Evolutionary conservation across 2,329 filamentous ascomycete species (phyloP).

Genomic region (Botrytis elliptica): DNA sequence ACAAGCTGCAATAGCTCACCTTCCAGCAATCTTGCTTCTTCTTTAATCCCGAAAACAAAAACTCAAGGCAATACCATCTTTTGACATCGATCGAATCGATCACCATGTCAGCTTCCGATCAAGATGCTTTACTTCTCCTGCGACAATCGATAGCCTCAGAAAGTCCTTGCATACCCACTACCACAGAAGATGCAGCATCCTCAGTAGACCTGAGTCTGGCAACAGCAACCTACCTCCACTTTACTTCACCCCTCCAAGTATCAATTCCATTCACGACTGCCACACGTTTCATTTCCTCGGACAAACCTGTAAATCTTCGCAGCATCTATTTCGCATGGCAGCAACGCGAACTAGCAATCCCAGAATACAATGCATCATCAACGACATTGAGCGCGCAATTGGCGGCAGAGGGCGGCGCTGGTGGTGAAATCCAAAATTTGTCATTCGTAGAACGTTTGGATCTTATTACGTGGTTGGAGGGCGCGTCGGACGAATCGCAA

Average conservation of each 20-base stretch:
- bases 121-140: slow-evolving; percentile 79
- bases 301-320: slow-evolving; percentile 75
- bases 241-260: slow-evolving; percentile 60
- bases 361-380: slow-evolving; percentile 85
- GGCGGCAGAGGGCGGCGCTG: slow-evolving; percentile 49
- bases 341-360: slow-evolving; percentile 85
- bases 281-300: slow-evolving; percentile 84
- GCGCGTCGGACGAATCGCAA: slow-evolving; percentile 85
- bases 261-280: slow-evolving; percentile 67
- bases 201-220: slow-evolving; percentile 61
- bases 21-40: slow-evolving; percentile 6
- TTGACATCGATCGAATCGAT: slow-evolving; percentile 18
- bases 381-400: slow-evolving; percentile 79
- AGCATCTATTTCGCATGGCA: slow-evolving; percentile 96
- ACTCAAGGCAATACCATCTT: background rate
- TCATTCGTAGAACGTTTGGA: slow-evolving; percentile 90
- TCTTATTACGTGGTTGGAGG: slow-evolving; percentile 89
- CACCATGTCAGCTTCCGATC: slow-evolving; percentile 46
- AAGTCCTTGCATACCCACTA: slow-evolving; percentile 70
- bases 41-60: background rate
- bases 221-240: slow-evolving; percentile 74
- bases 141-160: slow-evolving; percentile 76
- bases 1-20: slow-evolving; percentile 19
- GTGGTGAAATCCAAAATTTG: slow-evolving; percentile 77
- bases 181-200: slow-evolving; percentile 62